Base-by-base conservation (phyloP, 1,139 yeast species). In the Scheffersomyces segobiensis region DNA sequence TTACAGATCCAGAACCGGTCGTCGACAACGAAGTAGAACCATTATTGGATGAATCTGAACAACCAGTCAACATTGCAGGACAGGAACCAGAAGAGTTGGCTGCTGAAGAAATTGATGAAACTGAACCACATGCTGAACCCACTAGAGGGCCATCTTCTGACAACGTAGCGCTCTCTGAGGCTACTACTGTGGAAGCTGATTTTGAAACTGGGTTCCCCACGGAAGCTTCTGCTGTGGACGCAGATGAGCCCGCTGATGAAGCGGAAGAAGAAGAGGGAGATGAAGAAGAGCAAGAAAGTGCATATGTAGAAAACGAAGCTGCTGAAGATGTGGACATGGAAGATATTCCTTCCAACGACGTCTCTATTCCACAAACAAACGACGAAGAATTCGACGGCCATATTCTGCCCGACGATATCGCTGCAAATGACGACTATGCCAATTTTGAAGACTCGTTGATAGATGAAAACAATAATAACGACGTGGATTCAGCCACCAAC, bases 231-330 rank as follows among this genome's bases (percentile, higher is more conserved):
- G 19, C 19, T 5, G 53, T 24, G 19, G 55, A 32, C 14, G 18
- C 53, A 21, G 26, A 22, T 17, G 54, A 12, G 8, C 20, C 18
- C 14, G 47, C 42, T 21, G 53, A 51, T 17, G 46, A 49, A n/a
- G 56, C 20, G 19, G 21, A 18, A 10, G 22, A 24, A 14, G 49
- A 52, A 42, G 54, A 52, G n/a, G 50, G 7, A 20, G 55, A 19
- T 42, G 46, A 53, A 17, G 39, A 57, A 26, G 59, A 53, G 19
- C 18, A 17, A 53, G 52, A 52, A 21, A n/a, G 39, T 14, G 20
- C 47, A 39, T 5, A 52, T 14, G 20, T 24, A 39, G 53, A 49
- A 26, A 50, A 14, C 39, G 46, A 5, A n/a, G 51, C 46, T 49
- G 53, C 24, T 24, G 55, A 19, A 10, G 50, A 48, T 20, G 26